Base-by-base conservation (phyloP, 768 basidiomycete species). In the Terana coerulea region DNA sequence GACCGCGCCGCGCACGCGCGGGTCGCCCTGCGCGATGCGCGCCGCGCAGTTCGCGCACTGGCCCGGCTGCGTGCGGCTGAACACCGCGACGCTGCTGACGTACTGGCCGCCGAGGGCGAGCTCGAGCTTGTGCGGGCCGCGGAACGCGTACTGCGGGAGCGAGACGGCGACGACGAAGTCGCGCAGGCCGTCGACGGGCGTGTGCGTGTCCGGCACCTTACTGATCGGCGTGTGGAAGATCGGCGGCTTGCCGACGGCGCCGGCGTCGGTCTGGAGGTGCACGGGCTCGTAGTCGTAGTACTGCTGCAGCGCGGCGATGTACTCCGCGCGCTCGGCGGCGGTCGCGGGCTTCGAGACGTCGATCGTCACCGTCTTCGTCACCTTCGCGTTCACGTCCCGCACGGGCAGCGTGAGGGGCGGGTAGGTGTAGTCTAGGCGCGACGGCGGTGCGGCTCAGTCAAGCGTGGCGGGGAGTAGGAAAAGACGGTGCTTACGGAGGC, bases 291-390 rank as follows among this genome's bases (percentile, higher is more conserved):
- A n/a, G n/a, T n/a, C n/a, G 25, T 37, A 50, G 9, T 36, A 29
- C 26, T 40, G 35, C 14, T 50, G 49, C 49, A 50, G 39, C 3
- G 49, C 35, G 5, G 49, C 49, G 19, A 50, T 33, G 28, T 50
- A 50, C 21, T 50, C 5, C 14, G 14, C 21, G 25, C 49, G 49
- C 25, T 50, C 31, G 8, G 26, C 21, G 10, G 28, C 9, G 11
- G 35, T 50, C 36, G 34, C 4, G 15, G 49, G 35, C 36, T 50
- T 39, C 5, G 49, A 40, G 30, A 50, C 36, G 39, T 50, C 49
- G 29, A 50, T 50, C 7, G 21, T 35, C 19, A 50, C 49, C 34
- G 15, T 5, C 45, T 29, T 35, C 33, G n/a, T n/a, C 11, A 35
- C 33, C 10, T 35, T 35, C 11, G 33, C 10, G 11, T 10, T 35